phyloP scores from a whole-genome alignment of 345 rosid species.

The Salix viminalis region DNA sequence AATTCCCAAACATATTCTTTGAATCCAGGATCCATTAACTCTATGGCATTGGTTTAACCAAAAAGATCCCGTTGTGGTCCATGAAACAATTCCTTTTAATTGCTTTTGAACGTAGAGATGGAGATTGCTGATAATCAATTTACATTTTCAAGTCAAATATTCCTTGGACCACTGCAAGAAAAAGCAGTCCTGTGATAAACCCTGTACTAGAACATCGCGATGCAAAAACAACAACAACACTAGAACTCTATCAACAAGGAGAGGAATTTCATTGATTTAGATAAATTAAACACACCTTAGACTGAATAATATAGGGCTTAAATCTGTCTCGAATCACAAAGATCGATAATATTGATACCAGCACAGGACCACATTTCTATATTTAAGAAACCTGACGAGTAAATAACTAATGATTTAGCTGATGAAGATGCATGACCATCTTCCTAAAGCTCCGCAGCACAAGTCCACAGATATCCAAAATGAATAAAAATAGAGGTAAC shows the following conservation, averaged over 20 bases:
- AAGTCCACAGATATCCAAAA: neutral
- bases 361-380: constrained; percentile 19
- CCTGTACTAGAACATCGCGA: neutral
- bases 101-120: constrained; percentile 20
- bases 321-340: neutral
- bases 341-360: neutral
- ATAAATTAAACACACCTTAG: neutral
- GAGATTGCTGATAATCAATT: constrained; percentile 1
- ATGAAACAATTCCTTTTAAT: constrained; percentile 11
- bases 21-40: constrained; percentile 9
- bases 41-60: constrained; percentile 18
- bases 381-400: constrained; percentile 18
- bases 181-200: constrained; percentile 10
- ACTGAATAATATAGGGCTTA: neutral
- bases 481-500: neutral
- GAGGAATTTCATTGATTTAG: neutral
- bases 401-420: constrained; percentile 16
- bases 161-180: constrained; percentile 29
- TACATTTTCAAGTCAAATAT: constrained; percentile 20
- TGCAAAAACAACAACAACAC: no score
- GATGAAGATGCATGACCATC: constrained; percentile 1
- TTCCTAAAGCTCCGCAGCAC: constrained; percentile 11
- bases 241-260: neutral
- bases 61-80: constrained; percentile 29
- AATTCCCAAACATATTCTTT: neutral